Base-by-base conservation (phyloP, 805 yeast species). In the Starmerella stigmatis region DNA sequence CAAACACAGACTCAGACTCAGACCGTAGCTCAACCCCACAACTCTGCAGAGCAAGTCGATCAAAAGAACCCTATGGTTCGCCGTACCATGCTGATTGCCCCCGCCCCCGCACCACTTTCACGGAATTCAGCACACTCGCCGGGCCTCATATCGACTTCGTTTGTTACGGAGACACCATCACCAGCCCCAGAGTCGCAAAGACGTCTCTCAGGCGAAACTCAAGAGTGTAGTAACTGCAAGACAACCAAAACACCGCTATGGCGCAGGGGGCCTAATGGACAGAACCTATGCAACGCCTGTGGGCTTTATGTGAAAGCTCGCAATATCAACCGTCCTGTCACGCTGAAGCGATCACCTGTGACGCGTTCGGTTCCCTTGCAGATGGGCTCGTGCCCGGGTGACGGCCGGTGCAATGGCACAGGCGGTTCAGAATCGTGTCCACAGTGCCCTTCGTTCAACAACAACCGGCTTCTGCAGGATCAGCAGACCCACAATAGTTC, bases 241-340 rank as follows among this genome's bases (percentile, higher is more conserved):
- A 86, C 96, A 0, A 78, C 79, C 44, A 80, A 88, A 22, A 89
- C 98, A 0, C 97, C 98, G 0, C 67, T 92, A 13, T 89, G 98
- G 98, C 72, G 98, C 55, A 70, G 96, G 44, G 86, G 89, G 46
- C 88, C 94, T 0, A 81, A 81, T 48, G 96, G 96, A 1, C 81
- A 86, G 58, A 89, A 94, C 0, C 69, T 89, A 45, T 89, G 98
- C 67, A 89, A 89, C 62, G 98, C 98, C 0, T 89, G 98, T 67
- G 98, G 98, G 0, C 69, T 89, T 45, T 89, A 78, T 54, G 66
- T 72, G 30, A 70, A 77, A 44, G 76, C 72, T n/a, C 55, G 82
- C 49, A 70, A 77, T 53, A 67, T 78, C 17, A 74, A 76, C 50
- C 65, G 89, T 32, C 89, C 89, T 0, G 76, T 76, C 12, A 72